phyloP scores from a whole-genome alignment of 495 filamentous ascomycete genomes.

The Hypoxylon trugodes region DNA sequence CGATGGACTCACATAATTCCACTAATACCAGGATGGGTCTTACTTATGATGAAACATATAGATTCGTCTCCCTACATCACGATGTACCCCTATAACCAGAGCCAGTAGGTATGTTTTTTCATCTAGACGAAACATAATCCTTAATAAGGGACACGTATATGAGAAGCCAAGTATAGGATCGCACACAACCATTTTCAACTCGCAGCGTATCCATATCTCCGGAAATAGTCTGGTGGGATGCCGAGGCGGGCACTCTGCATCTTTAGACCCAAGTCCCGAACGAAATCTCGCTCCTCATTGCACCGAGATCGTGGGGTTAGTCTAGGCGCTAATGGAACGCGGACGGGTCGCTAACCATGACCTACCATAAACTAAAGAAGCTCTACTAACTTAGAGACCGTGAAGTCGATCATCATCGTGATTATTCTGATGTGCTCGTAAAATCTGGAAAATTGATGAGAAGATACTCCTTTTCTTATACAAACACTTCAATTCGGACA shows the following conservation, averaged over 20 bases:
- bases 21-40: conserved; percentile 18
- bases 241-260: conserved; percentile 30
- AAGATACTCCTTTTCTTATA: not conserved
- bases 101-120: too few species aligned
- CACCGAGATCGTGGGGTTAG: conserved; percentile 42
- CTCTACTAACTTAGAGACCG: conserved; percentile 1
- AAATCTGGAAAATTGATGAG: not conserved
- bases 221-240: conserved; percentile 8
- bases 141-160: conserved; percentile 3
- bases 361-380: not conserved
- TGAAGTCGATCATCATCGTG: not conserved
- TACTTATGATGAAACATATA: conserved; percentile 2
- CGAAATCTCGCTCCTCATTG: conserved; percentile 31
- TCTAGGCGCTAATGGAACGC: conserved; percentile 10
- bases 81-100: not conserved
- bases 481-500: not conserved
- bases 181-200: not conserved
- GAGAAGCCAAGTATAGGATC: not conserved
- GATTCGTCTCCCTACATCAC: too few species aligned
- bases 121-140: not conserved
- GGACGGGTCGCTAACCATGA: conserved; percentile 9
- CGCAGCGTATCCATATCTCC: conserved; percentile 22
- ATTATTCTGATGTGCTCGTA: not conserved
- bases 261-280: conserved; percentile 9
- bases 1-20: conserved; percentile 28